These are phyloP conservation scores for Irpex rosettiformis DNA, from an alignment of 1,284 basidiomycete species.

Conservation along the genomic window DNA sequence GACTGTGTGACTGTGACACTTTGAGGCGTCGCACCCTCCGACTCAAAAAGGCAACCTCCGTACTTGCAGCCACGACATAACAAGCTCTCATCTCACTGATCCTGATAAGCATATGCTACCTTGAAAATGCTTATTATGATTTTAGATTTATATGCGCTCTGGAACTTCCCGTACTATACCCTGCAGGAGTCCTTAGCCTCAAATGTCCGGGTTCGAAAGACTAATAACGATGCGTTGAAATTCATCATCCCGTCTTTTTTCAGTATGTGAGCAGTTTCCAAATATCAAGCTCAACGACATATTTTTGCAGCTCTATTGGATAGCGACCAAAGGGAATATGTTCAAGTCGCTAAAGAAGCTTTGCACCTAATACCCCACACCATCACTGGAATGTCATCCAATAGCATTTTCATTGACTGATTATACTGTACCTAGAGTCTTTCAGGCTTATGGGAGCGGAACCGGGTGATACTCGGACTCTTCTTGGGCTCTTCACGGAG, in stretches of 20 bases:
- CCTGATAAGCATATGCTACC: too few relatives aligned
- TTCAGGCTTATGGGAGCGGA: background rate
- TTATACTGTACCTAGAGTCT: background rate
- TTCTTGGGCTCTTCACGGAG: conserved; percentile 22
- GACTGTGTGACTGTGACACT: conserved; percentile 3
- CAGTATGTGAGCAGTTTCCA: too few relatives aligned
- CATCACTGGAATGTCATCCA: background rate
- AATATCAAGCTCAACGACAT: too few relatives aligned
- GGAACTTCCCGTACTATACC: too few relatives aligned
- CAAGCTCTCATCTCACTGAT: background rate
- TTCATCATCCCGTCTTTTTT: too few relatives aligned
- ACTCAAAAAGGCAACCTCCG: background rate
- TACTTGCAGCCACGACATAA: background rate
- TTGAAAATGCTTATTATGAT: background rate
- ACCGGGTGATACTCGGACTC: conserved; percentile 25
- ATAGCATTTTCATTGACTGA: background rate
- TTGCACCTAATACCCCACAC: background rate
- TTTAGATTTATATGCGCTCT: too few relatives aligned
- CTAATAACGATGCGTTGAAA: too few relatives aligned
- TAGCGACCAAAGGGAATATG: too few relatives aligned
- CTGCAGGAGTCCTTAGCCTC: too few relatives aligned
- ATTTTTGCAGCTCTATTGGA: too few relatives aligned
- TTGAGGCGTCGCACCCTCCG: background rate
- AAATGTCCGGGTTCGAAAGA: too few relatives aligned
- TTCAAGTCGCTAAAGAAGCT: background rate